Base-by-base conservation (phyloP, 1,284 basidiomycete species). In the Boletus smithii region DNA sequence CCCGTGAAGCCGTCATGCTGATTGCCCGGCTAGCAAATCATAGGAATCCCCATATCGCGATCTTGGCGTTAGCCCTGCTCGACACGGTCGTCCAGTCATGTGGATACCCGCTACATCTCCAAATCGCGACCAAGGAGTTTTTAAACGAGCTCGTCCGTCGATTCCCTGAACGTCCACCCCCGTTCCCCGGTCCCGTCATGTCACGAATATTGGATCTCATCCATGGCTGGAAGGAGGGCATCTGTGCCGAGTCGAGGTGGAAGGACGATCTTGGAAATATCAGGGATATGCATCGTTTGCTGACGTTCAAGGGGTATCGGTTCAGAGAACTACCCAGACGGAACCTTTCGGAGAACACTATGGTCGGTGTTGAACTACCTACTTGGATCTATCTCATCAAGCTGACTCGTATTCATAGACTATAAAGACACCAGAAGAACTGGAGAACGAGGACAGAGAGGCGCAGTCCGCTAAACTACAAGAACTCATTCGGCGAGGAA, bases 71-170 rank as follows among this genome's bases (percentile, higher is more conserved):
- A 27, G 73, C 86, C 4, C 77, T 98, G 4, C 83, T 99, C 53
- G 93, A 97, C 67, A 94, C 92, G 11, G 84, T 99, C 42, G 90
- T 97, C 44, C 91, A 95, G 66, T 87, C 91, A 41, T 97, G 95
- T 65, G 95, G 95, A 60, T 99, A 99, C 70, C 85, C 95, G 0
- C 88, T 99, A 52, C 95, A 99, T 63, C 85, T 99, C 20, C 95
- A 99, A 69, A 90, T 99, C 58, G 80, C 90, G n/a, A 99, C 97
- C 20, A 99, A 99, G 66, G 97, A 98, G 66, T 99, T 99, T 63
- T 77, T 99, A 17, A 99, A 99, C 69, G 95, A 98, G 69, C 88
- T 99, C 61, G 97, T 99, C 22, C 85, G 95, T 37, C 81, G 95
- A 51, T 99, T 99, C 68, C 97, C 97, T 8, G 97, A 99, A 70